Conservation (phyloP, 1,284 basidiomycete species). For the Caloboletus firmus region DNA sequence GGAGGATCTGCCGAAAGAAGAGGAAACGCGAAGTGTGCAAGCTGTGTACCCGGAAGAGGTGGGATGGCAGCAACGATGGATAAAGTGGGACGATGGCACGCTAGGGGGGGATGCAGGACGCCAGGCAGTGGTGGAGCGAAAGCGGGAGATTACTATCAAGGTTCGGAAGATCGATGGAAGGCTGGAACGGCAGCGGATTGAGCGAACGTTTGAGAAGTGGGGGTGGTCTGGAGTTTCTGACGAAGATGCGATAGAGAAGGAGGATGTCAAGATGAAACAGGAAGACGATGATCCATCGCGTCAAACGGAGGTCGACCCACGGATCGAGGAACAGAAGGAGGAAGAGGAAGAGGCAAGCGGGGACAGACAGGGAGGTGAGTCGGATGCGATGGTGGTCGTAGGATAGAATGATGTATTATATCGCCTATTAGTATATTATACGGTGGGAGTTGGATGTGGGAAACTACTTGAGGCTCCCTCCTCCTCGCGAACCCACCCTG, state of each 20-base stretch:
- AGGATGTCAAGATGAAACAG: conserved; percentile 33
- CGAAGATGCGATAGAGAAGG: conserved; percentile 5
- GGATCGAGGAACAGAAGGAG: conserved; percentile 5
- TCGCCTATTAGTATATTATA: conserved; percentile 1
- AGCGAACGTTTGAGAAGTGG: conserved; percentile 68
- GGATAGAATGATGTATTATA: conserved; percentile 20
- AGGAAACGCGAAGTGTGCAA: conserved; percentile 38
- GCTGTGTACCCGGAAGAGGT: conserved; percentile 38
- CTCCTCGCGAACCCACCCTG: background rate
- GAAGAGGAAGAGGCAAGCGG: background rate
- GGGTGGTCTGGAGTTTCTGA: conserved; percentile 42
- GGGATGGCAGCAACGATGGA: conserved; percentile 41
- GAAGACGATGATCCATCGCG: conserved; percentile 16
- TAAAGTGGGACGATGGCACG: conserved; percentile 33
- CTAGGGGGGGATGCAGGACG: conserved; percentile 39
- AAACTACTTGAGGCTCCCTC: conserved; percentile 8
- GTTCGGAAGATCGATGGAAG: conserved; percentile 56
- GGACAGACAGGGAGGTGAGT: background rate
- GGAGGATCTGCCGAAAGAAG: conserved; percentile 43
- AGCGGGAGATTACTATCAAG: conserved; percentile 54
- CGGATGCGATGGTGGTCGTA: conserved; percentile 20
- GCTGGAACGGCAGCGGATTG: conserved; percentile 67
- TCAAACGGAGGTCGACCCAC: conserved; percentile 8
- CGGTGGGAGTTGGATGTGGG: conserved; percentile 17
- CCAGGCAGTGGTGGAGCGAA: conserved; percentile 47